Base-by-base conservation (phyloP, 108 stramenopile species). In the Skeletonema tropicum region DNA sequence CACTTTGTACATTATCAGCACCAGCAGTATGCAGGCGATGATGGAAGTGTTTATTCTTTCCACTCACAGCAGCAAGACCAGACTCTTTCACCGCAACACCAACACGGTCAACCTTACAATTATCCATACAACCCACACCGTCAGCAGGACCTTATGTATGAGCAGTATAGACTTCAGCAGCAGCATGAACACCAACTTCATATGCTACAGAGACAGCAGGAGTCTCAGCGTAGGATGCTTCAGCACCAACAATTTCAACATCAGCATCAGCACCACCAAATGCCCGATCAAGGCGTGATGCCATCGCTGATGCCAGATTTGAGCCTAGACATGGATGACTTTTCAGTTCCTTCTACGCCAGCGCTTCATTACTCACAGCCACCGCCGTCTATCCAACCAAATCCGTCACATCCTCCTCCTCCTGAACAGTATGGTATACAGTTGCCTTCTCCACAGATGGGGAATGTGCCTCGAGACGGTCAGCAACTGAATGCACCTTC, bases 91-190 rank as follows among this genome's bases (percentile, higher is more conserved):
- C 15, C 64, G 65, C 17, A 31, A 13, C 32, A 57, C 32, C 71
- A 31, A 38, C 68, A 14, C 29, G 68, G 48, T 36, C 64, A 30
- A 13, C 70, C 77, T 38, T 63, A 61, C 21, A 60, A 65, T 29
- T 45, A 62, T 66, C 45, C 33, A 48, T 79, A 70, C 63, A 66
- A 57, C 49, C 57, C 15, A 52, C 46, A 26, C 33, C 76, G 68
- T 35, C 77, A 73, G 57, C 80, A 77, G 57, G 61, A 76, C 26
- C 52, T 65, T n/a, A 69, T 88, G 10, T 83, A 81, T 38, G 78
- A 83, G 52, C 85, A 88, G 38, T 85, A 85, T 29, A 83, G 83
- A 63, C 45, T 85, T 31, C 87, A 85, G 48, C 87, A 85, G 72
- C 70, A 72, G 58, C 84, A 88, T 73, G 66, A 80, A 13, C 87